Evolutionary conservation across 2,329 filamentous ascomycete genomes (phyloP).

Genomic region (Pleurostoma richardsiae): DNA sequence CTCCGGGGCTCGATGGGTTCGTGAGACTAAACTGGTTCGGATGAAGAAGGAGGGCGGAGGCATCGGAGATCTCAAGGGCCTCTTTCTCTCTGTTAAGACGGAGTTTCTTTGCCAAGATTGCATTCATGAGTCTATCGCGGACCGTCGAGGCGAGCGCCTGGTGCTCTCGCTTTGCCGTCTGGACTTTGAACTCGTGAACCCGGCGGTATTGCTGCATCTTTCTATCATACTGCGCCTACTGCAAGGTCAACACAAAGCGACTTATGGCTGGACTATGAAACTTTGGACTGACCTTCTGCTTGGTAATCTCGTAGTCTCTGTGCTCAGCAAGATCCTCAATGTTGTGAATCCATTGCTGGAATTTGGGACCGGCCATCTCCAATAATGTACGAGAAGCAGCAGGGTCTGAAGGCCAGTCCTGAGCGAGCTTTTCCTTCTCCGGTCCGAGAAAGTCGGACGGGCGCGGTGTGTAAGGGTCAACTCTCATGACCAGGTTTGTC

Average conservation of each 20-base stretch:
- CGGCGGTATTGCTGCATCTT: conserved; percentile 55
- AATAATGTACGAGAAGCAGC: conserved; percentile 48
- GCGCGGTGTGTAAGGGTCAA: conserved; percentile 67
- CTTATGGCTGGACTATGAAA: too few relatives aligned
- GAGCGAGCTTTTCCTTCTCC: conserved; percentile 30
- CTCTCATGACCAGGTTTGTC: conserved; percentile 77
- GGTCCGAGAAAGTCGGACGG: conserved; percentile 38
- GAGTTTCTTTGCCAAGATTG: conserved; percentile 59
- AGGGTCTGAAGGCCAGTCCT: conserved; percentile 27
- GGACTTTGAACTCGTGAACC: conserved; percentile 55
- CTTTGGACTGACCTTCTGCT: conserved; percentile 63
- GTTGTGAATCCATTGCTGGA: conserved; percentile 78
- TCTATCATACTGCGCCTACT: conserved; percentile 58
- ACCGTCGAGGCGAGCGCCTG: conserved; percentile 54
- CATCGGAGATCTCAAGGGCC: conserved; percentile 62
- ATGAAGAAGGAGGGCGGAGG: conserved; percentile 59
- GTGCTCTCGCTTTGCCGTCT: conserved; percentile 59
- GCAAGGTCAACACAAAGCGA: not conserved
- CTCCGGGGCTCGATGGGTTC: conserved; percentile 60
- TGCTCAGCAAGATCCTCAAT: conserved; percentile 86
- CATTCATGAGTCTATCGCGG: conserved; percentile 63
- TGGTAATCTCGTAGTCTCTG: conserved; percentile 76
- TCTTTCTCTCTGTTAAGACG: conserved; percentile 63
- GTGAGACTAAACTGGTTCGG: conserved; percentile 64
- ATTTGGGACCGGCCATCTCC: conserved; percentile 76